These are phyloP conservation scores for Thinopyrum elongatum DNA, from an alignment of 176 grass and related monocot species.

Conservation along the genomic window DNA sequence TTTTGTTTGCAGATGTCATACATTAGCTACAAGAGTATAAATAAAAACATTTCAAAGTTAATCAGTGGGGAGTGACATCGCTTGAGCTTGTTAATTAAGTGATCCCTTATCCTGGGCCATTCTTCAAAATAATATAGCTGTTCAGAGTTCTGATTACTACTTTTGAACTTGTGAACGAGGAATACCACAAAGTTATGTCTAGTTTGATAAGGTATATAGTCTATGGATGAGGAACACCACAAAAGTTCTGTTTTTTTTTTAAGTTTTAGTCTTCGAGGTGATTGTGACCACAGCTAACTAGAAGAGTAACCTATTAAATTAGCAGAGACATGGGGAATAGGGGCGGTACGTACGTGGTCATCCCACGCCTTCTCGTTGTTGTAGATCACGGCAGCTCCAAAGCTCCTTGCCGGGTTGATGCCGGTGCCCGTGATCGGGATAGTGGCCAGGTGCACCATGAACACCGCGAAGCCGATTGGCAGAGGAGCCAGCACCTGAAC, in stretches of 20 bases:
- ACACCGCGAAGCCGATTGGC: conserved; percentile 93
- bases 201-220: neutral
- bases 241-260: neutral
- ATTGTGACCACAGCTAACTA: neutral
- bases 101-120: conserved; percentile 34
- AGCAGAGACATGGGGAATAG: neutral
- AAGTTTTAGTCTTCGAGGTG: neutral
- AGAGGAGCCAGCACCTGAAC: conserved; percentile 88
- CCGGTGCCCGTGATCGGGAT: conserved; percentile 95
- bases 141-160: neutral
- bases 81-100: conserved; percentile 8
- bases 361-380: conserved; percentile 90
- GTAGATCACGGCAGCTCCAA: conserved; percentile 87
- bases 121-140: neutral
- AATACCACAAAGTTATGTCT: neutral
- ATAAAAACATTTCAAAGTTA: neutral
- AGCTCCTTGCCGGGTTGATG: conserved; percentile 92
- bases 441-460: conserved; percentile 94
- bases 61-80: conserved; percentile 22
- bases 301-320: neutral
- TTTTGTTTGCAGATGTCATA: neutral
- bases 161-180: neutral
- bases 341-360: conserved; percentile 61
- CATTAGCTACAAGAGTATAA: neutral
- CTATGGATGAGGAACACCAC: neutral